Base-by-base conservation (phyloP, 1,284 basidiomycete genomes). In the Ceratobasidium sp. region DNA sequence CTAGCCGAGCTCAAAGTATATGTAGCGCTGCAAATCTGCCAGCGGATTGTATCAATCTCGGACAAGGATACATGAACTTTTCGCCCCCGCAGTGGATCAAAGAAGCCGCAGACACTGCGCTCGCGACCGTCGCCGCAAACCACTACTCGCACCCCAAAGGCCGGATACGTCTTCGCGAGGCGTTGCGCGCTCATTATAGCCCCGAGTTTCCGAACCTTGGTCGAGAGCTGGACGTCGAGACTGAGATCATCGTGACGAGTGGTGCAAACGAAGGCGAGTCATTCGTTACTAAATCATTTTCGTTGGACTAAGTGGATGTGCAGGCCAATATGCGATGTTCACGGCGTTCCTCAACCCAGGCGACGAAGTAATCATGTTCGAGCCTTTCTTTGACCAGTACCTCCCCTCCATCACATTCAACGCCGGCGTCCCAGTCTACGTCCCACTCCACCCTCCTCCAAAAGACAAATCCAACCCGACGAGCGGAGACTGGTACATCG, bases 351-450 rank as follows among this genome's bases (percentile, higher is more conserved):
- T 96, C 64, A 91, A 97, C 79, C 87, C 90, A 49, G 96, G 93
- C 8, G 98, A 99, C 83, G 97, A 99, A 84, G 98, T 99, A 78
- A 97, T 99, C 83, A 91, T 98, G 88, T 97, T 99, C 82, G 98
- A 99, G 85, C 97, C 95, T 5, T 97, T 96, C 88, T 99, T 98
- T 82, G 97, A 99, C 83, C 98, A 99, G 84, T 99, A 98, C 85
- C 89, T 94, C 78, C 92, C 95, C 49, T 95, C 94, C 9, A 91
- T 98, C 76, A 94, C 91, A 34, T 98, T 98, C 89, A 96, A 98
- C 82, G 94, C 93, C 43, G 97, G 96, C 62, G 92, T 90, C 76
- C 96, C 97, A 9, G 92, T 98, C 66, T 99, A 95, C 82, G 95
- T 99, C 7, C 97, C 98, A 1, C 88, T 99, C 17, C 95, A 98